Evolutionary conservation across 2,329 filamentous ascomycete species (phyloP).

Genomic region (Colletotrichum lindemuthianum): DNA sequence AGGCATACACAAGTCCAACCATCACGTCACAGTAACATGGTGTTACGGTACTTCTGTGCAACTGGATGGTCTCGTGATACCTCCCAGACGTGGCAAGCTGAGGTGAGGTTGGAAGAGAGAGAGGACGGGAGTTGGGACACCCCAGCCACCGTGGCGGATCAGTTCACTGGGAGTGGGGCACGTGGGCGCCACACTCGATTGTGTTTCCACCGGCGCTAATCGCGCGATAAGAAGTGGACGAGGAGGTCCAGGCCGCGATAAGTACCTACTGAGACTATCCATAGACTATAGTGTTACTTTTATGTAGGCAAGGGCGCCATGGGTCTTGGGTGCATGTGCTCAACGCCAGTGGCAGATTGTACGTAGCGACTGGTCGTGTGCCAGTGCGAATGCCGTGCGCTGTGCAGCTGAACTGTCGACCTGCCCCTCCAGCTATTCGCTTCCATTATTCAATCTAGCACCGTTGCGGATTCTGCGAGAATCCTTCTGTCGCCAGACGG

Average conservation of each 20-base stretch:
- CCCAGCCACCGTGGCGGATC: conserved; percentile 33
- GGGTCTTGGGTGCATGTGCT: conserved; percentile 32
- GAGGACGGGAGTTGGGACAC: conserved; percentile 16
- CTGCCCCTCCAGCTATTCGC: conserved; percentile 33
- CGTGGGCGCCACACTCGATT: conserved; percentile 19
- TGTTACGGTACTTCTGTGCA: too few species aligned
- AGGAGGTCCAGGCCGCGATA: conserved; percentile 27
- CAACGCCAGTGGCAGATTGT: conserved; percentile 7
- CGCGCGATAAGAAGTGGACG: conserved; percentile 23
- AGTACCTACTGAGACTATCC: too few species aligned
- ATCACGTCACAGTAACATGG: too few species aligned
- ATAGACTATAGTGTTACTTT: too few species aligned
- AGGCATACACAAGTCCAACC: too few species aligned
- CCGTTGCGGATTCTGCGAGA: conserved; percentile 5
- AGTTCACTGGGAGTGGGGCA: neutral
- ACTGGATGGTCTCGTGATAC: too few species aligned
- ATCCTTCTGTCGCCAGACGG: conserved; percentile 6
- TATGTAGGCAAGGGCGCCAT: conserved; percentile 4
- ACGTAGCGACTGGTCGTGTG: conserved; percentile 23
- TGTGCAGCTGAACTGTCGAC: conserved; percentile 8
- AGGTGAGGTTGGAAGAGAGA: neutral
- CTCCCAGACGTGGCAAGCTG: neutral
- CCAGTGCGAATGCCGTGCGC: neutral
- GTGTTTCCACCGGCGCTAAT: conserved; percentile 24
- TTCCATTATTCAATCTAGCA: conserved; percentile 7